These are phyloP conservation scores for Mycocentrospora acerina DNA, from an alignment of 2,329 filamentous ascomycete genomes.

Conservation along the genomic window DNA sequence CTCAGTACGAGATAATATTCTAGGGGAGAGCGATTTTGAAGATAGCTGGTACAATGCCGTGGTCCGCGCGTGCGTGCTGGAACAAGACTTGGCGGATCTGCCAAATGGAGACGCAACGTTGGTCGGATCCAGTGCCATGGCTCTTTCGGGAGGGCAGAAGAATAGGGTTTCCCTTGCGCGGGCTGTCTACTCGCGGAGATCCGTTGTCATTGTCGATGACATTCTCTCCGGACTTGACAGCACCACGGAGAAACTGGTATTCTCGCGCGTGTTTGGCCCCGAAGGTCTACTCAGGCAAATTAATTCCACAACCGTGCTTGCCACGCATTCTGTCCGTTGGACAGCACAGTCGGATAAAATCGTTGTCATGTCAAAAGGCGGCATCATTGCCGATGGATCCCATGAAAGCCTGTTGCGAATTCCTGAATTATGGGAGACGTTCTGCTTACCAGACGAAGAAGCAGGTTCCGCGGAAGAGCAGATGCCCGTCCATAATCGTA, in stretches of 20 bases:
- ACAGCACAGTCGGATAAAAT: slow-evolving; percentile 44
- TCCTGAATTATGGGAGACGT: slow-evolving; percentile 50
- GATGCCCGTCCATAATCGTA: too few species aligned
- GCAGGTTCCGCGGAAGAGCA: too few species aligned
- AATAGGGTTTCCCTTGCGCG: slow-evolving; percentile 51
- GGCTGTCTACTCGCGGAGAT: slow-evolving; percentile 49
- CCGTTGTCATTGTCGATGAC: slow-evolving; percentile 51
- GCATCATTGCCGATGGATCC: slow-evolving; percentile 36
- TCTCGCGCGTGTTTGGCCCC: slow-evolving; percentile 44
- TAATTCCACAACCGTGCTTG: slow-evolving; percentile 18
- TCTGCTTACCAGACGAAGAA: slow-evolving; percentile 47
- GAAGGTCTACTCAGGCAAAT: slow-evolving; percentile 44
- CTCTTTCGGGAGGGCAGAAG: slow-evolving; percentile 52
- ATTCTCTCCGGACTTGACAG: slow-evolving; percentile 51
- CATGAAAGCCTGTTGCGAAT: slow-evolving; percentile 39
- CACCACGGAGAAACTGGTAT: slow-evolving; percentile 48
- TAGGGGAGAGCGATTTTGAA: slow-evolving; percentile 19
- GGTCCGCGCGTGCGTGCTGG: slow-evolving; percentile 19
- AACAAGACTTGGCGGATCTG: slow-evolving; percentile 13
- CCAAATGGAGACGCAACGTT: slow-evolving; percentile 37
- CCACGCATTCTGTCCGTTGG: slow-evolving; percentile 13
- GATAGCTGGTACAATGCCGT: slow-evolving; percentile 27
- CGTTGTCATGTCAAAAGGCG: slow-evolving; percentile 38
- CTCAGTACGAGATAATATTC: slow-evolving; percentile 29
- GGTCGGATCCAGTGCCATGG: slow-evolving; percentile 50